These are phyloP conservation scores for Aspergillus wentii DNA, from an alignment of 495 filamentous ascomycete species.

Conservation along the genomic window DNA sequence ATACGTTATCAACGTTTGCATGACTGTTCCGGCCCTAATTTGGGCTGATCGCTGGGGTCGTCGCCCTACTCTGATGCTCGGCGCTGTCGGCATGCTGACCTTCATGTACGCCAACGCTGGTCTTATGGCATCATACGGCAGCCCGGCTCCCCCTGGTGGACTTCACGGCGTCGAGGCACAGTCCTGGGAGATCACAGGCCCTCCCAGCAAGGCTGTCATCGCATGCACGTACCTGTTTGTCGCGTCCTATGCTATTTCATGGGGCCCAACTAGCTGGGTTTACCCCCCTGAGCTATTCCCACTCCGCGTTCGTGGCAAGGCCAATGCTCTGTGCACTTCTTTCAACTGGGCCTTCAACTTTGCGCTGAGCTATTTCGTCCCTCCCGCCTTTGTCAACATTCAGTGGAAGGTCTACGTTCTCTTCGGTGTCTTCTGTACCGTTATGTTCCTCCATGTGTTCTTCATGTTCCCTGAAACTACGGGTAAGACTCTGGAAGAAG, in stretches of 20 bases:
- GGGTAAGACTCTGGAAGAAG: slow-evolving; percentile 77
- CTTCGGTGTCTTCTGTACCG: slow-evolving; percentile 71
- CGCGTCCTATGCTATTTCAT: slow-evolving; percentile 51
- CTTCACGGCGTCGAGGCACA: slow-evolving; percentile 28
- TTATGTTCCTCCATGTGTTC: slow-evolving; percentile 70
- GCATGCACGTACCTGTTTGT: slow-evolving; percentile 66
- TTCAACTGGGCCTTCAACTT: slow-evolving; percentile 80
- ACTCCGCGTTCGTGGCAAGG: slow-evolving; percentile 58
- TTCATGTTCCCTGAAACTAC: slow-evolving; percentile 80
- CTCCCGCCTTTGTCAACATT: slow-evolving; percentile 68
- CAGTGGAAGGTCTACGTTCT: slow-evolving; percentile 69
- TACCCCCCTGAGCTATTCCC: slow-evolving; percentile 69
- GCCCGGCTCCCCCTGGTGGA: slow-evolving; percentile 48
- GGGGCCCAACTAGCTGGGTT: slow-evolving; percentile 64
- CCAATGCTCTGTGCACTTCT: slow-evolving; percentile 65
- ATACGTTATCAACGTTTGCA: slow-evolving; percentile 58
- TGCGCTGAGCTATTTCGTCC: slow-evolving; percentile 73
- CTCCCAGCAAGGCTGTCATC: slow-evolving; percentile 46
- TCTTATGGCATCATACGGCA: slow-evolving; percentile 50
- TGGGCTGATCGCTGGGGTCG: slow-evolving; percentile 62
- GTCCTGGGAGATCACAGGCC: slow-evolving; percentile 31
- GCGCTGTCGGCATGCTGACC: slow-evolving; percentile 61
- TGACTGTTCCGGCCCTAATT: slow-evolving; percentile 51
- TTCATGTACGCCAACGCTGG: slow-evolving; percentile 69
- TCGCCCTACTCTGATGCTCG: slow-evolving; percentile 58